phyloP scores from a whole-genome alignment of 495 filamentous ascomycete genomes.

The Achaetomiella virescens region DNA sequence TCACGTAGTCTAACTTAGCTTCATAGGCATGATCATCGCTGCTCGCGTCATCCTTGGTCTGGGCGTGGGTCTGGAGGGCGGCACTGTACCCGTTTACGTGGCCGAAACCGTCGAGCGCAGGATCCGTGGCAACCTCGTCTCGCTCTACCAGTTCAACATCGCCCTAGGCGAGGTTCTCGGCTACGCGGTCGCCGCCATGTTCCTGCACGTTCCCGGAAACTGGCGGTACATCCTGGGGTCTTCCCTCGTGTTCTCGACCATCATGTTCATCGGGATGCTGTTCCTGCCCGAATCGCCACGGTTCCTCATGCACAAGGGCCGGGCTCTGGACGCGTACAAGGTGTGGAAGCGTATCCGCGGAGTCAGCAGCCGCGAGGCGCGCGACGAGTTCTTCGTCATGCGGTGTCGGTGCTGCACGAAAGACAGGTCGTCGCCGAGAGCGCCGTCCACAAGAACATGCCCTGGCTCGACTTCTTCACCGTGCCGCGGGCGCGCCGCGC shows the following conservation, averaged over 20 bases:
- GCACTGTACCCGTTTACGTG: slow-evolving; percentile 5
- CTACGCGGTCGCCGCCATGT: slow-evolving; percentile 5
- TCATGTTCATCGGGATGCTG: slow-evolving; percentile 2
- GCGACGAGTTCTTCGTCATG: slow-evolving; percentile 6
- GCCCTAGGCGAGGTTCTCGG: slow-evolving; percentile 4
- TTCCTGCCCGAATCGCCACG: slow-evolving; percentile 7
- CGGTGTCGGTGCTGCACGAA: neutral
- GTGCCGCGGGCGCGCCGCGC: slow-evolving; percentile 4
- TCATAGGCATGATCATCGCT: neutral
- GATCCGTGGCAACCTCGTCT: slow-evolving; percentile 5
- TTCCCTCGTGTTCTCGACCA: slow-evolving; percentile 4
- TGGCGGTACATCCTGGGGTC: slow-evolving; percentile 7
- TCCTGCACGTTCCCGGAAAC: slow-evolving; percentile 6
- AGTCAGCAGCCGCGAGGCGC: neutral
- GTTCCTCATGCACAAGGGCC: slow-evolving; percentile 6
- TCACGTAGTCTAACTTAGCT: too few relatives aligned
- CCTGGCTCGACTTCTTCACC: slow-evolving; percentile 8
- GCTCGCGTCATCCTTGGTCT: slow-evolving; percentile 1
- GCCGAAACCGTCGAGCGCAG: slow-evolving; percentile 1
- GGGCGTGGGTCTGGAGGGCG: slow-evolving; percentile 3
- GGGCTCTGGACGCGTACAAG: neutral
- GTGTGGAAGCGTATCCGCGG: slow-evolving; percentile 9
- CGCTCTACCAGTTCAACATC: slow-evolving; percentile 8
- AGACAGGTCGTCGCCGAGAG: neutral
- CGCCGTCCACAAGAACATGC: slow-evolving; percentile 3